Evolutionary conservation across 441 rosid species (phyloP), one percentile per base, ranked within the genome.

Genomic region (Brassica balearica): DNA sequence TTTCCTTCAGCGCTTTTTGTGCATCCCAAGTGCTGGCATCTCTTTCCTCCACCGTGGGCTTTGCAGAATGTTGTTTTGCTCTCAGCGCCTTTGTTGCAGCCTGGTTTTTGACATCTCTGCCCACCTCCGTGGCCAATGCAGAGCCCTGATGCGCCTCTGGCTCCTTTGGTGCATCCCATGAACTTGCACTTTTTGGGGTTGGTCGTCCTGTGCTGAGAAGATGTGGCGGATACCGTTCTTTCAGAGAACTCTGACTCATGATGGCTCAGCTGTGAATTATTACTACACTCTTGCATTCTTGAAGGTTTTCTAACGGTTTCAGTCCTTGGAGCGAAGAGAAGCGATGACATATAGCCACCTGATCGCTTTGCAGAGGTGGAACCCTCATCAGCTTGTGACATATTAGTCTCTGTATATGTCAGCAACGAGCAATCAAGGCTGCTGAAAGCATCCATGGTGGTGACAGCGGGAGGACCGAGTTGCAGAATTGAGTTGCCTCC

Each of bases 101-200:
- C 97, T 6, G 80, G 84, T 32, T 86, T 95, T 82, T 89, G 97
- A 78, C 98, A 92, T 77, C 98, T 88, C 77, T 90, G 98, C 66
- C 97, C 98, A 0, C 98, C 98, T 58, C 97, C 97, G 62, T 95
- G 98, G 46, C 98, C 97, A 58, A 95, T 95, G 79, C 98, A 92
- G 5, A 91, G 90, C 65, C 97, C 98, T 2, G 94, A 87, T 15
- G 97, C 94, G 58, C 97, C 97, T 62, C 98, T 86, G 15, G 97
- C 97, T 74, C 97, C 96, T 86, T 95, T 95, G 3, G 79, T 65
- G 75, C 99, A 95, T 67, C 97, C 97, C 80, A 68, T 74, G 80
- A 87, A 87, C 80, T 84, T 91, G 81, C 97, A 95, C 79, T 87
- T 90, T 86, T 93, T 95, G 0, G 85, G 81, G 81, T 80, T 90